Percentiles rank a stretch among this genome's conserved stretches.
Evolutionary conservation across 345 rosid species (phyloP).

Genomic region (Streptanthus diversifolius): DNA sequence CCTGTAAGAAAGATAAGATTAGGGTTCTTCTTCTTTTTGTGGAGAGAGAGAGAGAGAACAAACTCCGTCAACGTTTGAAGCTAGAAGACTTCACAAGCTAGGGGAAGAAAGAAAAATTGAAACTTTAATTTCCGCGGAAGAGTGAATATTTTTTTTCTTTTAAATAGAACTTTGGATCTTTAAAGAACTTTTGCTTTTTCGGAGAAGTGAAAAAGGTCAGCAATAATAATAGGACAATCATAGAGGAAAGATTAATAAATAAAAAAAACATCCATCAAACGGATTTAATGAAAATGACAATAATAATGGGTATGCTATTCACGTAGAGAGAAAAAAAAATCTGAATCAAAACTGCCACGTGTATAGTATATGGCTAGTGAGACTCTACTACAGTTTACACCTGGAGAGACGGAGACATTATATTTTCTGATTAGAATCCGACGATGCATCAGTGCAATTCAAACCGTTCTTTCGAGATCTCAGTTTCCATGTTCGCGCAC

Average conservation of each 20-base stretch:
- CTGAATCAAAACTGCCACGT: not conserved
- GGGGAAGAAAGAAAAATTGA: not conserved
- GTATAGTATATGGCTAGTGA: not conserved
- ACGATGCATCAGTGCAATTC: too few relatives aligned
- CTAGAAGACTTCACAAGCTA: constrained; percentile 1
- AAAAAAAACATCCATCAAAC: not conserved
- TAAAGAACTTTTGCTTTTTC: not conserved
- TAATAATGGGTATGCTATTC: too few relatives aligned
- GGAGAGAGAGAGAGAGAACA: not conserved
- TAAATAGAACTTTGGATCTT: constrained; percentile 1
- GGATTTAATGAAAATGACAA: not conserved
- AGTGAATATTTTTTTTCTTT: not conserved
- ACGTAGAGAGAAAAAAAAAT: too few relatives aligned
- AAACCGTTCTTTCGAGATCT: too few relatives aligned
- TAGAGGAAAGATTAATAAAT: not conserved
- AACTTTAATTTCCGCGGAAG: not conserved
- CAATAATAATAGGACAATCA: constrained; percentile 30
- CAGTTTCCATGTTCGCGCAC: too few relatives aligned
- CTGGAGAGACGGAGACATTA: too few relatives aligned
- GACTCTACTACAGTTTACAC: too few relatives aligned
- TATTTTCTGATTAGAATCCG: too few relatives aligned
- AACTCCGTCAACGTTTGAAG: constrained; percentile 20
- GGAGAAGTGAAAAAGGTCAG: not conserved
- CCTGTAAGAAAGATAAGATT: constrained; percentile 1
- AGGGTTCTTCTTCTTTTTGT: not conserved